Base-by-base conservation (phyloP, 805 yeast species). In the Yarrowia porcina region DNA sequence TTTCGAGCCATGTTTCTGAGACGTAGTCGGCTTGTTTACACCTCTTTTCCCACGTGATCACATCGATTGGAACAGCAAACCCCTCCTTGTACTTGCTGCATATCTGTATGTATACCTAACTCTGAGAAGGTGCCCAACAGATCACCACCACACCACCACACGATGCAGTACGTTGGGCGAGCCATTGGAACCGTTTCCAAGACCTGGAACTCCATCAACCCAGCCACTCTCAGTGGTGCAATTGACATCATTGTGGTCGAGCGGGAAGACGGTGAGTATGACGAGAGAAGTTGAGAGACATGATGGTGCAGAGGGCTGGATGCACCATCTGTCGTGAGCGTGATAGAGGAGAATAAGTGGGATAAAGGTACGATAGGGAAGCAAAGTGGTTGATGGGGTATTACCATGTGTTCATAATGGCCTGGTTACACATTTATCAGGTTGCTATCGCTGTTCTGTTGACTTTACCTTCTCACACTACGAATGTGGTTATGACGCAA, bases 181-280 rank as follows among this genome's bases (percentile, higher is more conserved):
- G 97, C 97, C 18, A 86, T 96, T 65, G 97, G 90, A 32, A 88
- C 96, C 36, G 96, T 94, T 8, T 92, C 97, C 64, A 91, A 91
- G 74, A 94, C 97, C 56, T 93, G 97, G 98, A 90, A 91, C 67
- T 90, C 97, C 27, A 84, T 94, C 67, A 94, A 94, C 70, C 99
- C 99, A 2, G 90, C 98, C 1, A 94, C 99, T 0, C 80, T 94
- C 17, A 86, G 96, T 20, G 99, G 99, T 5, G 99, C 98, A 20
- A 94, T 94, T 73, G 99, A 94, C 74, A 91, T 94, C 62, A 90
- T 94, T 41, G 98, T 92, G 10, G 87, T 94, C 12, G 97, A 93
- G 75, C 96, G 90, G 71, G 88, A 89, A 12, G 85, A 87, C 71
- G 93, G 89, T 36, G 74, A 38, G 72, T 64, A 15, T 38, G 3